A percentile compares a stretch with the other conserved stretches of the same genome.
Conservation (phyloP, 1,284 basidiomycete species). For the Trametes versicolor region DNA sequence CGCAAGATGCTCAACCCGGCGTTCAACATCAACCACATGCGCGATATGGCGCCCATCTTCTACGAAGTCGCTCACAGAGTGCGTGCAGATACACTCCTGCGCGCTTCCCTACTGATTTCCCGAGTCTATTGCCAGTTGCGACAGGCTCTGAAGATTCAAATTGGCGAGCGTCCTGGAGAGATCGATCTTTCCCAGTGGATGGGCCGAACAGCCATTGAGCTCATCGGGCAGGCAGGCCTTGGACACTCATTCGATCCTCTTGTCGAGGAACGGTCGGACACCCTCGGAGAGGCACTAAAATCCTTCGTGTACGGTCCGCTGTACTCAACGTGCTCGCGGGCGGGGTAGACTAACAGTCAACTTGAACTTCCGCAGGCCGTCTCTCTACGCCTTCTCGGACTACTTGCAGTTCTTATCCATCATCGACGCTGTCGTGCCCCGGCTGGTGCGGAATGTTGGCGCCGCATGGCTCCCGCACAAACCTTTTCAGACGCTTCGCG, state of each 20-base stretch:
- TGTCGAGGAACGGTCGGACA: constrained; percentile 19
- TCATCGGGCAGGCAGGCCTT: constrained; percentile 35
- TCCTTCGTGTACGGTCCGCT: constrained; percentile 16
- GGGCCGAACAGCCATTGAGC: constrained; percentile 33
- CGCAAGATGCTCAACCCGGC: constrained; percentile 34
- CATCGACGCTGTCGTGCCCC: constrained; percentile 19
- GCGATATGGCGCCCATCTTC: constrained; percentile 30
- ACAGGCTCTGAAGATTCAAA: constrained; percentile 14
- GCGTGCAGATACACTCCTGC: not conserved
- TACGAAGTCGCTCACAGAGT: constrained; percentile 28
- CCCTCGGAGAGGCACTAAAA: constrained; percentile 24
- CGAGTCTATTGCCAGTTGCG: constrained; percentile 15
- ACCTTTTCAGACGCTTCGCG: constrained; percentile 23
- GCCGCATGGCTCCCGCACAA: constrained; percentile 20
- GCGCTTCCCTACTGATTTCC: too few relatives aligned
- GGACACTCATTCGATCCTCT: constrained; percentile 35
- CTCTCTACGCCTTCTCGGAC: constrained; percentile 10
- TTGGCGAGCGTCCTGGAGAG: constrained; percentile 19
- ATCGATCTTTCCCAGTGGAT: constrained; percentile 34
- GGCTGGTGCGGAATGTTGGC: constrained; percentile 8
- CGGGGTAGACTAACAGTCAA: not conserved
- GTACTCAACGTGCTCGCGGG: not conserved
- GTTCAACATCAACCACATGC: constrained; percentile 32
- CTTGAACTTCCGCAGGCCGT: constrained; percentile 10
- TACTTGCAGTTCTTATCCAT: constrained; percentile 26